These are phyloP conservation scores for Aspergillus aculeatinus DNA, from an alignment of 2,329 filamentous ascomycete species.

Conservation along the genomic window DNA sequence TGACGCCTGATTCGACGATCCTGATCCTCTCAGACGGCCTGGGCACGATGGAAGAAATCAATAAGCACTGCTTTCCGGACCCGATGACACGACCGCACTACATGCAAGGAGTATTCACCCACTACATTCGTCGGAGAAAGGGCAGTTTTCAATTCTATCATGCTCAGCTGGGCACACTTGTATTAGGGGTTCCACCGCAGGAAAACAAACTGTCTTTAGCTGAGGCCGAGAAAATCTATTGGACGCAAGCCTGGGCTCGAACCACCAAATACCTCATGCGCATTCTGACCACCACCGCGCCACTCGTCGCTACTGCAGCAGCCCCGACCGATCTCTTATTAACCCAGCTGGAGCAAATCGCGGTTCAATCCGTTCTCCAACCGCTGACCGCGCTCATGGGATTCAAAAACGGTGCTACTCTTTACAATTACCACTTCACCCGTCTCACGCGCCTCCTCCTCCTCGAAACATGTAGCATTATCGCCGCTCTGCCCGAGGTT, in stretches of 20 bases:
- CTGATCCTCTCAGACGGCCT: conserved; percentile 79
- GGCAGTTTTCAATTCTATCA: conserved; percentile 56
- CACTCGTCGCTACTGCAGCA: conserved; percentile 61
- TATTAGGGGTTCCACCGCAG: conserved; percentile 52
- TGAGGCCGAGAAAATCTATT: not conserved
- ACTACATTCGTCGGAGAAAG: conserved; percentile 52
- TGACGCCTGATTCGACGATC: conserved; percentile 69
- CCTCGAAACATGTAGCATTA: conserved; percentile 70
- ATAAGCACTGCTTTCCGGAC: conserved; percentile 68
- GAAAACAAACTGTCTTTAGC: conserved; percentile 1
- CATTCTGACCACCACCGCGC: conserved; percentile 61
- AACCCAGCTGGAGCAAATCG: conserved; percentile 75
- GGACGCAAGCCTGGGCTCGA: conserved; percentile 27
- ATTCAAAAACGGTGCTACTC: conserved; percentile 68
- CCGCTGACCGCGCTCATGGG: conserved; percentile 78
- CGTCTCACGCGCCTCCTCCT: conserved; percentile 70
- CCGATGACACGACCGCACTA: conserved; percentile 68
- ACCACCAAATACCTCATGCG: conserved; percentile 62
- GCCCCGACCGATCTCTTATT: conserved; percentile 63
- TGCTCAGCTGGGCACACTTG: conserved; percentile 59
- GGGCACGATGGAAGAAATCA: conserved; percentile 77
- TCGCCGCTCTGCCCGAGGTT: conserved; percentile 73
- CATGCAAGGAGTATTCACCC: conserved; percentile 66
- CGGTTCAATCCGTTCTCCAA: conserved; percentile 74
- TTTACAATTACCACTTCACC: conserved; percentile 65